Evolutionary conservation across 2,329 filamentous ascomycete genomes (phyloP).

Genomic region (Exophiala viscosa): DNA sequence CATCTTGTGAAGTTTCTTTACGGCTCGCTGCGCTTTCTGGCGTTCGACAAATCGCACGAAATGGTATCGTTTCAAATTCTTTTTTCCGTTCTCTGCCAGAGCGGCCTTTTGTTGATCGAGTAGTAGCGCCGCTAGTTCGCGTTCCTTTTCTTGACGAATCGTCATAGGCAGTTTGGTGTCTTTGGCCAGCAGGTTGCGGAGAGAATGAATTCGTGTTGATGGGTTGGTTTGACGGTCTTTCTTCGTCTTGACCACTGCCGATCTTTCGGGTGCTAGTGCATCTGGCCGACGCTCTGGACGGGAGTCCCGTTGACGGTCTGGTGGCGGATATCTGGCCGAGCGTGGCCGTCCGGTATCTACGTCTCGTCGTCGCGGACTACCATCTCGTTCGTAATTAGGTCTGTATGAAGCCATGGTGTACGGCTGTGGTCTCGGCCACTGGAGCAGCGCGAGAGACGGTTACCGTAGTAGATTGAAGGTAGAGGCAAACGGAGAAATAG

Average conservation of each 20-base stretch:
- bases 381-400: background rate
- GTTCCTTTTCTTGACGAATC: slow-evolving; percentile 56
- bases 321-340: too few relatives aligned
- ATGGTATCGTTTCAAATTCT: slow-evolving; percentile 60
- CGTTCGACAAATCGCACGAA: slow-evolving; percentile 61
- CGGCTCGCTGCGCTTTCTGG: slow-evolving; percentile 47
- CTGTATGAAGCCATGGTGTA: too few relatives aligned
- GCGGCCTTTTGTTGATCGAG: slow-evolving; percentile 53
- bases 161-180: slow-evolving; percentile 51
- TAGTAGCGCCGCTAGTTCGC: slow-evolving; percentile 55
- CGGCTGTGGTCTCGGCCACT: too few relatives aligned
- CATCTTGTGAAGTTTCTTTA: slow-evolving; percentile 35
- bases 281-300: background rate
- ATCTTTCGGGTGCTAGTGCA: slow-evolving; percentile 7
- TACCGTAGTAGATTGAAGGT: too few relatives aligned
- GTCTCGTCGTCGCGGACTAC: too few relatives aligned
- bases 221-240: slow-evolving; percentile 24
- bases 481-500: too few relatives aligned
- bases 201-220: slow-evolving; percentile 28
- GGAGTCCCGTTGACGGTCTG: too few relatives aligned
- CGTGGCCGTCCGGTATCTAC: too few relatives aligned
- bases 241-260: slow-evolving; percentile 23
- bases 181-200: slow-evolving; percentile 28
- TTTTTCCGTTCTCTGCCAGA: slow-evolving; percentile 47
- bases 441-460: too few relatives aligned